Evolutionary conservation across 306 rosid genomes (phyloP), one percentile per base, ranked within the genome.

Genomic region (Quercus berberidifolia): DNA sequence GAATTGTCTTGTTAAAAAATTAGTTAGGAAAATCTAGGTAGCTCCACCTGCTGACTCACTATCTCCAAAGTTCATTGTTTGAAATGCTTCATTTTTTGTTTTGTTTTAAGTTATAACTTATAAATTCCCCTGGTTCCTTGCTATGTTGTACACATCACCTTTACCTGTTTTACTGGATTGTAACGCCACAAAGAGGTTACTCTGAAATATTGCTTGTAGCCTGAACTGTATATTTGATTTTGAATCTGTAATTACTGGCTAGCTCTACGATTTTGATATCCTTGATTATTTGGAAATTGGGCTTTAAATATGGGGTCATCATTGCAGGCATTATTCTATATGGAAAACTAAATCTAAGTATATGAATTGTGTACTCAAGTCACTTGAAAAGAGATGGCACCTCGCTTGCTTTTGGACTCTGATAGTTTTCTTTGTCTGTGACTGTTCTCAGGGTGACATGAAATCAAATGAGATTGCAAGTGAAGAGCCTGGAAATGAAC

Each of bases 401-500:
- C 70, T 33, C 83, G 74, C 81, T 85, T 80, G 25, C 49, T 51
- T 87, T 62, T 68, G 75, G 74, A 55, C 74, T 76, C 73, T 74
- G 73, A 13, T 62, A 46, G 59, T 79, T 76, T 81, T 67, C 51
- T 46, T 76, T 30, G 60, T n/a, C 74, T 19, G 51, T 67, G 74
- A 68, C 82, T 82, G 73, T 83, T 84, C 85, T 74, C 84, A 94
- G 98, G 93, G 87, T 81, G 96, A 88, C 30, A 62, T 85, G 55
- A 89, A 88, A 79, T 79, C 88, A 60, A 86, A 85, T 72, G 96
- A 83, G 64, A 80, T 85, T 70, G 60, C 87, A 74, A 74, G 74
- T 84, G 90, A 82, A 75, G 93, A 92, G 69, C 82, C 76, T 65
- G 90, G 86, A 57, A 89, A 69, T 75, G 97, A 86, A 62, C 72